phyloP scores from a whole-genome alignment of 768 basidiomycete species.

The Psilocybe tampanensis region DNA sequence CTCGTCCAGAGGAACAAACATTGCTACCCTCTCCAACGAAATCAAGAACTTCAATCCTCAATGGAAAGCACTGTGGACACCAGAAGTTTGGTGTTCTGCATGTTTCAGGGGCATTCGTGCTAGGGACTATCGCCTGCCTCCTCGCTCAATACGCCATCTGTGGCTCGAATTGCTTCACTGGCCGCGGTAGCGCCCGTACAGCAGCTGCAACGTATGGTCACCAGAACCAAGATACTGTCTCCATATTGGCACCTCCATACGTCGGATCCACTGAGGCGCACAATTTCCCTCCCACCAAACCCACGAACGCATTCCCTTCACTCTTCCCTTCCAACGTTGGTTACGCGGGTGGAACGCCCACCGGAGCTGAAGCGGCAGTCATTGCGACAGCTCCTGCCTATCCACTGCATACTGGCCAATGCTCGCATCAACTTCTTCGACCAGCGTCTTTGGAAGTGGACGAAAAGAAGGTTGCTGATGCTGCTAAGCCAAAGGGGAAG shows the following conservation, averaged over 20 bases:
- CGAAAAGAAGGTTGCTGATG: slow-evolving; percentile 9
- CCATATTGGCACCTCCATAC: slow-evolving; percentile 59
- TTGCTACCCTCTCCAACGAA: slow-evolving; percentile 12
- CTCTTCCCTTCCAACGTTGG: slow-evolving; percentile 80
- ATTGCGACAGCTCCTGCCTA: slow-evolving; percentile 78
- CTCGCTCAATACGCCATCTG: slow-evolving; percentile 51
- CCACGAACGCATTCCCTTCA: slow-evolving; percentile 73
- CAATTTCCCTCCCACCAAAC: slow-evolving; percentile 69
- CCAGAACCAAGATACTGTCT: slow-evolving; percentile 20
- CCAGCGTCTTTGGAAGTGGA: slow-evolving; percentile 38
- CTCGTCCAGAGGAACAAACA: slow-evolving; percentile 16
- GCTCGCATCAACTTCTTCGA: slow-evolving; percentile 61
- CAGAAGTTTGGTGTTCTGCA: slow-evolving; percentile 38
- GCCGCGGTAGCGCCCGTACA: slow-evolving; percentile 9
- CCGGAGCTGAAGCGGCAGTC: slow-evolving; percentile 75
- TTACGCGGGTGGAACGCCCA: slow-evolving; percentile 76
- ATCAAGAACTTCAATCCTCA: slow-evolving; percentile 5
- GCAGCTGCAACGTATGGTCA: slow-evolving; percentile 6
- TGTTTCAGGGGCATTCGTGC: slow-evolving; percentile 51
- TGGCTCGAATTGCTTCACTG: slow-evolving; percentile 39
- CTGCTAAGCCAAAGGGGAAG: slow-evolving; percentile 24
- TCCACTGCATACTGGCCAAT: slow-evolving; percentile 67
- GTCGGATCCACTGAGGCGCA: slow-evolving; percentile 74
- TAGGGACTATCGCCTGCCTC: slow-evolving; percentile 54
- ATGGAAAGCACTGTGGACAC: slow-evolving; percentile 20